A percentile compares a stretch with the other conserved stretches of the same genome.
These are phyloP conservation scores for Petunia axillaris DNA, from an alignment of 257 asterid genomes.

Conservation along the genomic window DNA sequence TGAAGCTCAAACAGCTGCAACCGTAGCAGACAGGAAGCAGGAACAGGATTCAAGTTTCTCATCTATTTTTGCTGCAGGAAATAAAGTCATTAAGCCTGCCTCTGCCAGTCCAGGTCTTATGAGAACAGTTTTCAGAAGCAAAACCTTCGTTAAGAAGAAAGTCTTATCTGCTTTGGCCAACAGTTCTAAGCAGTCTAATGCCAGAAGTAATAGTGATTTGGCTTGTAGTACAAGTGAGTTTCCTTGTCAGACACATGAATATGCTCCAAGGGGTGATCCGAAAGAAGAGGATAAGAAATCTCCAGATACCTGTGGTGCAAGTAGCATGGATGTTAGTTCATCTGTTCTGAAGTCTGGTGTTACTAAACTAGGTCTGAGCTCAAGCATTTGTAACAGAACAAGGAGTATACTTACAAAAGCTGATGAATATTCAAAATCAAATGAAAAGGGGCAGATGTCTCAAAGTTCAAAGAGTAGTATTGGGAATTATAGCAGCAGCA, in stretches of 20 bases:
- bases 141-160: constrained; percentile 55
- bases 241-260: constrained; percentile 34
- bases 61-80: constrained; percentile 6
- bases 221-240: constrained; percentile 17
- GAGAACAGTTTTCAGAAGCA: constrained; percentile 44
- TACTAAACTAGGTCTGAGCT: constrained; percentile 32
- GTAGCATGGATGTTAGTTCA: constrained; percentile 36
- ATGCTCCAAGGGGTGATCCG: constrained; percentile 29
- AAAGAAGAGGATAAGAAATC: constrained; percentile 40
- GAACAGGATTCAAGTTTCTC: neutral
- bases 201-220: constrained; percentile 9
- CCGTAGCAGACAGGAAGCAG: neutral
- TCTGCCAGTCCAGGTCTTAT: constrained; percentile 36
- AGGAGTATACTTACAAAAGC: constrained; percentile 41
- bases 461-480: constrained; percentile 80
- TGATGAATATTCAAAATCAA: constrained; percentile 54
- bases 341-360: constrained; percentile 32
- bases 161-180: constrained; percentile 30
- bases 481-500: constrained; percentile 73
- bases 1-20: constrained; percentile 8
- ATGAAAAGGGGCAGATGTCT: constrained; percentile 67
- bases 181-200: constrained; percentile 34
- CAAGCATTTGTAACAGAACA: constrained; percentile 32
- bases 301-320: constrained; percentile 40
- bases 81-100: constrained; percentile 37